Evolutionary conservation across 2,329 filamentous ascomycete species (phyloP).

Genomic region (Gaeumannomyces tritici): DNA sequence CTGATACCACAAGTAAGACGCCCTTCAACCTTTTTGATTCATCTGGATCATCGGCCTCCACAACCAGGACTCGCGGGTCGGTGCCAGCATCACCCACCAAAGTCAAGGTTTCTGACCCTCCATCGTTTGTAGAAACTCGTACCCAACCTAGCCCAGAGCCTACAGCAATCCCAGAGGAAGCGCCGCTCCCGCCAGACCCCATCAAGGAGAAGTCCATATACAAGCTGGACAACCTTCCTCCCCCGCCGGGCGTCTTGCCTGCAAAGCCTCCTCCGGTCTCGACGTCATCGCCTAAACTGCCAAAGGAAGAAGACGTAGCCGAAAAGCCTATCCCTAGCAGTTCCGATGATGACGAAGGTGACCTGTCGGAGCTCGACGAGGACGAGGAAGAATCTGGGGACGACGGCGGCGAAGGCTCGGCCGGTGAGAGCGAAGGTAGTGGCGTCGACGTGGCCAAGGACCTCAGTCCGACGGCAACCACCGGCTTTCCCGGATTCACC

Average conservation of each 20-base stretch:
- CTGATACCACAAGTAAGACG: slow-evolving; percentile 45
- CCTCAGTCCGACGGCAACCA: slow-evolving; percentile 39
- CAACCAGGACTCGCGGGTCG: slow-evolving; percentile 10
- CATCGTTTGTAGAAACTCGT: not conserved
- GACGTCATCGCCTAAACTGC: not conserved
- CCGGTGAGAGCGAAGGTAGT: slow-evolving; percentile 43
- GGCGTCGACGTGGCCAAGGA: slow-evolving; percentile 58
- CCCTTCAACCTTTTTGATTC: slow-evolving; percentile 39
- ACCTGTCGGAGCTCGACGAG: slow-evolving; percentile 23
- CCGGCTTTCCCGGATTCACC: slow-evolving; percentile 33
- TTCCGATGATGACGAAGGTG: slow-evolving; percentile 28
- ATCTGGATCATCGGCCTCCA: slow-evolving; percentile 39
- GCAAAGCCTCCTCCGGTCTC: not conserved
- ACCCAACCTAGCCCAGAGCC: not conserved
- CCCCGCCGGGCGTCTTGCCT: slow-evolving; percentile 1
- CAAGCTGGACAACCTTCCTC: slow-evolving; percentile 1
- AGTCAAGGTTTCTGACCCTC: slow-evolving; percentile 2
- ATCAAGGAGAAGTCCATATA: slow-evolving; percentile 8
- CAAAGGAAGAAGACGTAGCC: not conserved
- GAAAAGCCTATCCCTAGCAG: slow-evolving; percentile 12
- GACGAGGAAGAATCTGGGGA: slow-evolving; percentile 24
- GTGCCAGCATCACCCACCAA: not conserved
- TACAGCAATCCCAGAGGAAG: slow-evolving; percentile 10
- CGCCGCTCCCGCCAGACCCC: slow-evolving; percentile 16
- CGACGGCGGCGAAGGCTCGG: slow-evolving; percentile 34